Evolutionary conservation across 2,329 filamentous ascomycete species (phyloP).

Genomic region (Aspergillus japonicus): DNA sequence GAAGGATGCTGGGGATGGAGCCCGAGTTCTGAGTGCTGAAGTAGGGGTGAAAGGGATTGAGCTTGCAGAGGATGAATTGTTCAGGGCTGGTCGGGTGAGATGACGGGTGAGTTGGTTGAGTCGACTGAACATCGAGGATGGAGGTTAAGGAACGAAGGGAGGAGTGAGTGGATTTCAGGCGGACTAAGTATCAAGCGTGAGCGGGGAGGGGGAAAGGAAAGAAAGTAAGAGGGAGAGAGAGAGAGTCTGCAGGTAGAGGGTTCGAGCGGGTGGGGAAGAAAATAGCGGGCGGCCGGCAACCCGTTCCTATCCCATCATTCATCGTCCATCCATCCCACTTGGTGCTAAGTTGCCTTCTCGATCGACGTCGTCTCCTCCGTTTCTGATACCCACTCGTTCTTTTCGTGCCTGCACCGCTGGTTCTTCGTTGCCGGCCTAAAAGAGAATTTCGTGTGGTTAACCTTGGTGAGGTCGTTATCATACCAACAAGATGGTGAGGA

Average conservation of each 20-base stretch:
- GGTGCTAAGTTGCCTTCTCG: constrained; percentile 1
- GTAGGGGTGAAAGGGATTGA: constrained; percentile 14
- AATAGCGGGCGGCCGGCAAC: not conserved
- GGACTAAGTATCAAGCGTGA: constrained; percentile 7
- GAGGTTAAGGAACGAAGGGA: not conserved
- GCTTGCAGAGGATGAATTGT: constrained; percentile 42
- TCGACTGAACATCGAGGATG: constrained; percentile 67
- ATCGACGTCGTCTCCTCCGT: not conserved
- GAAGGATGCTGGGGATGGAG: constrained; percentile 9
- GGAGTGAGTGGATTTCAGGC: constrained; percentile 4
- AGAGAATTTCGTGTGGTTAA: no score
- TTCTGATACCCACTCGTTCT: not conserved
- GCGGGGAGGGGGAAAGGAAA: constrained; percentile 4
- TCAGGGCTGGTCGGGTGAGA: constrained; percentile 62
- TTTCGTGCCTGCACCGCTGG: not conserved
- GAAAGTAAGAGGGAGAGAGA: constrained; percentile 12
- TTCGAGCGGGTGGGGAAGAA: constrained; percentile 16
- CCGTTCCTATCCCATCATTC: not conserved
- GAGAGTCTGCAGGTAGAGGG: constrained; percentile 11
- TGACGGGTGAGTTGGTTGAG: constrained; percentile 72
- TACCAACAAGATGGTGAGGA: constrained; percentile 17
- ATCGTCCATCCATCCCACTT: constrained; percentile 9
- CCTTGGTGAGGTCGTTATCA: no score
- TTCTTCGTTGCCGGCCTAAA: not conserved
- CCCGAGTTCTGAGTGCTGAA: constrained; percentile 5